Evolutionary conservation across 2,329 filamentous ascomycete genomes (phyloP), one percentile per base, ranked within the genome.

Genomic region (Talaromyces marneffei): DNA sequence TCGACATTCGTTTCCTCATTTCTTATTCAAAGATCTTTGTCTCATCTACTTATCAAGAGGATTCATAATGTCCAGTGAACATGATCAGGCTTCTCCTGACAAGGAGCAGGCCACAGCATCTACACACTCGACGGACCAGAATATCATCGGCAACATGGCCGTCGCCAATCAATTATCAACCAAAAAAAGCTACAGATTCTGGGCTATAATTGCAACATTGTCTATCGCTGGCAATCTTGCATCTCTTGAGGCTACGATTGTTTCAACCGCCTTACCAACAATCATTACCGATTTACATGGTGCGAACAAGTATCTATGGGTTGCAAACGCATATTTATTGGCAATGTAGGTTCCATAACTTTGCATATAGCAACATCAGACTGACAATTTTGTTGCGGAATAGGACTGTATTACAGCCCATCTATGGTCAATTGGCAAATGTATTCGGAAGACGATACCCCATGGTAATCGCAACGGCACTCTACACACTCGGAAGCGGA

Each of bases 401-500:
- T 14, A 56, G 52, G 16, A 78, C 79, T 0, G 76, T 77, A 1
- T 70, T 82, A 2, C 80, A 81, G 53, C 83, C 83, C 0, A 64
- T 84, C 0, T 79, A 78, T 44, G 81, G 80, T 0, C 81, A 84
- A 65, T 64, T 82, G 0, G 74, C 78, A 9, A 77, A 83, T 57
- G 73, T 85, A n/a, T 84, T 80, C 63, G 83, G 84, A 2, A 75
- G 83, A 1, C 74, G 79, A 27, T 76, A 71, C 53, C 69, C 75
- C 27, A 72, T 73, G 16, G 70, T 83, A 0, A 44, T 68, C 8
- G 69, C 78, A 2, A 75, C 83, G 1, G 72, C 70, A 6, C 61
- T 82, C 1, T 85, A 85, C 62, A 74, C 72, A 0, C 65, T 85
- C 0, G 84, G 83, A 0, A 83, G 82, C 58, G 81, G 77, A 0